phyloP scores from a whole-genome alignment of 192 early-diverging fungal species.

The Coemansia sp. region DNA sequence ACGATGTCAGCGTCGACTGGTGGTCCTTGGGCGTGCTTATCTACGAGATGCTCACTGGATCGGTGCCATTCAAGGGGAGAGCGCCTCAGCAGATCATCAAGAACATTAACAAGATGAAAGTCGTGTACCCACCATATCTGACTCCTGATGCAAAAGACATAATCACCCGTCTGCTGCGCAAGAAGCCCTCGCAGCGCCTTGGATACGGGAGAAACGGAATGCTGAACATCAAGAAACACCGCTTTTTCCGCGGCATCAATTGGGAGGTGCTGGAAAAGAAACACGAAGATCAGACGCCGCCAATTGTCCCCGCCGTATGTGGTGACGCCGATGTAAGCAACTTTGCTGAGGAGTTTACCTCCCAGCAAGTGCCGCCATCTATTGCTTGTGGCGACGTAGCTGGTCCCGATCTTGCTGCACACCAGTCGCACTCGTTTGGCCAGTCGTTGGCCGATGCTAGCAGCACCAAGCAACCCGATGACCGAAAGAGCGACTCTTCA shows the following conservation, averaged over 20 bases:
- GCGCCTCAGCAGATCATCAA: slow-evolving; percentile 84
- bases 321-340: slow-evolving; percentile 72
- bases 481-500: background rate
- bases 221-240: slow-evolving; percentile 55
- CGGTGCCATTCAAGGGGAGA: slow-evolving; percentile 75
- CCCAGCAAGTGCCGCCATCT: slow-evolving; percentile 43
- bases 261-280: slow-evolving; percentile 62
- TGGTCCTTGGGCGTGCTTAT: slow-evolving; percentile 90
- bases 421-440: background rate
- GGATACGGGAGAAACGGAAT: slow-evolving; percentile 49
- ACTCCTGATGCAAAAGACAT: slow-evolving; percentile 78
- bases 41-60: slow-evolving; percentile 89
- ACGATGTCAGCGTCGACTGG: slow-evolving; percentile 82
- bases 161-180: slow-evolving; percentile 64
- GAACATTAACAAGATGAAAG: slow-evolving; percentile 79
- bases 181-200: slow-evolving; percentile 62
- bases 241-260: slow-evolving; percentile 74
- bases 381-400: slow-evolving; percentile 20
- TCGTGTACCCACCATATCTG: slow-evolving; percentile 76
- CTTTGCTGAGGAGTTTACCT: slow-evolving; percentile 78
- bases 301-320: slow-evolving; percentile 63
- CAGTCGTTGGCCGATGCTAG: background rate
- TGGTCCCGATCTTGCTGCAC: slow-evolving; percentile 17
- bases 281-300: slow-evolving; percentile 57
- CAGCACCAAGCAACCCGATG: background rate